Conservation (phyloP, 2,329 filamentous ascomycete species). For the Plectosphaerella cucumerina region DNA sequence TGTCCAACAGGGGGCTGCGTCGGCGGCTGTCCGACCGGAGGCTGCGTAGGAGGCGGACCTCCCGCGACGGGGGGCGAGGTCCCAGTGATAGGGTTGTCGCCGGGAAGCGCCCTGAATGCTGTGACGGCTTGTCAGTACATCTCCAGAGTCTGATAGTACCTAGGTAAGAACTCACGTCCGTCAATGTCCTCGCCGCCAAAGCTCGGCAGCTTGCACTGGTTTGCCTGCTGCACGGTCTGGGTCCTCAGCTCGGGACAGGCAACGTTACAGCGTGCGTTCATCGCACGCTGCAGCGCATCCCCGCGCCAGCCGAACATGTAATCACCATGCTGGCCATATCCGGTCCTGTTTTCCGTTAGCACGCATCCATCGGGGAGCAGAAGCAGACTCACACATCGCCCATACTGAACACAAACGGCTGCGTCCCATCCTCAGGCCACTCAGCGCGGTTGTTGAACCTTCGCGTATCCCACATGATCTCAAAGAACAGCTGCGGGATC, state of each 20-base stretch:
- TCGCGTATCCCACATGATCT: constrained; percentile 12
- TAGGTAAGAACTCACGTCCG: constrained; percentile 20
- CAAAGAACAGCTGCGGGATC: constrained; percentile 11
- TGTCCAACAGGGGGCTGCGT: neutral
- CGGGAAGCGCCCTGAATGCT: neutral
- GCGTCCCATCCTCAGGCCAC: constrained; percentile 12
- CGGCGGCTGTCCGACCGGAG: neutral
- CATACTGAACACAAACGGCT: constrained; percentile 8
- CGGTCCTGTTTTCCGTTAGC: neutral
- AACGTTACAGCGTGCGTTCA: constrained; percentile 27
- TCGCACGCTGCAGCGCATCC: constrained; percentile 18
- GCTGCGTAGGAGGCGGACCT: neutral
- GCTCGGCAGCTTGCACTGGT: constrained; percentile 24
- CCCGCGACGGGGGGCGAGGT: neutral
- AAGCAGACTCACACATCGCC: neutral
- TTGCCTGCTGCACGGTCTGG: constrained; percentile 24
- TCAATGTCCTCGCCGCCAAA: constrained; percentile 25
- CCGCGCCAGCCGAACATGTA: constrained; percentile 8
- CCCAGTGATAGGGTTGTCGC: neutral
- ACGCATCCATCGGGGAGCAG: neutral
- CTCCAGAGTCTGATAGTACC: neutral
- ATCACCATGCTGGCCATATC: constrained; percentile 10
- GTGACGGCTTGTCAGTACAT: neutral
- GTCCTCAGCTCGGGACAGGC: constrained; percentile 23
- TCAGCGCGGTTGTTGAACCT: constrained; percentile 16